A percentile compares a stretch with the other conserved stretches of the same genome.
Conservation (phyloP, 345 rosid genomes). For the Brassica rapa region DNA sequence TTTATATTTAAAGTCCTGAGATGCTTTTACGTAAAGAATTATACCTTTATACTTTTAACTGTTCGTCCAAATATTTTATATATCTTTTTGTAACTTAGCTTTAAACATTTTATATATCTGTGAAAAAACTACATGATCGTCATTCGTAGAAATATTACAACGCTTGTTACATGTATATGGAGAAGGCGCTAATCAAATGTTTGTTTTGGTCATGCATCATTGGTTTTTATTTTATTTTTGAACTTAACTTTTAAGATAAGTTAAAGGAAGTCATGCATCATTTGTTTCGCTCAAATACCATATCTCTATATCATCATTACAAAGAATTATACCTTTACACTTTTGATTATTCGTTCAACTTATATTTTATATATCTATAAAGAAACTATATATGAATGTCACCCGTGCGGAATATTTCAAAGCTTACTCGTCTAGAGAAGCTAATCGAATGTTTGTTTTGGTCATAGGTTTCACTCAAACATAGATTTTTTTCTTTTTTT, state of each 20-base stretch:
- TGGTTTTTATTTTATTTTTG: not conserved
- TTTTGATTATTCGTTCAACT: not conserved
- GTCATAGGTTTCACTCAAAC: not conserved
- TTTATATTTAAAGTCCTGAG: not conserved
- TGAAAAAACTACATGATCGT: not conserved
- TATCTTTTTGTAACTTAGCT: not conserved
- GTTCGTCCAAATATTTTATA: not conserved
- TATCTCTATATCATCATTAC: conserved; percentile 7
- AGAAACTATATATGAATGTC: not conserved
- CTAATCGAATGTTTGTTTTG: not conserved
- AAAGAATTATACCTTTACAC: not conserved
- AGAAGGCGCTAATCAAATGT: conserved; percentile 15
- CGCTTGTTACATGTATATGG: not conserved
- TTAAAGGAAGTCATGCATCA: not conserved
- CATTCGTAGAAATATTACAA: not conserved
- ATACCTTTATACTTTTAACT: not conserved
- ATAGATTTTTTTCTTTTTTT: not conserved
- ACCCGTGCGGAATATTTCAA: not conserved
- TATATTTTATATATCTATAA: not conserved
- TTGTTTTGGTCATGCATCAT: conserved; percentile 11
- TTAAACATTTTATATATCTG: not conserved
- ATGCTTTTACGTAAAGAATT: not conserved
- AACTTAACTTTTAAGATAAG: no score
- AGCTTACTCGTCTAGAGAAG: not conserved
- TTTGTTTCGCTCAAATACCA: not conserved